Base-by-base conservation (phyloP, 495 filamentous ascomycete species). In the Niebla homalea region DNA sequence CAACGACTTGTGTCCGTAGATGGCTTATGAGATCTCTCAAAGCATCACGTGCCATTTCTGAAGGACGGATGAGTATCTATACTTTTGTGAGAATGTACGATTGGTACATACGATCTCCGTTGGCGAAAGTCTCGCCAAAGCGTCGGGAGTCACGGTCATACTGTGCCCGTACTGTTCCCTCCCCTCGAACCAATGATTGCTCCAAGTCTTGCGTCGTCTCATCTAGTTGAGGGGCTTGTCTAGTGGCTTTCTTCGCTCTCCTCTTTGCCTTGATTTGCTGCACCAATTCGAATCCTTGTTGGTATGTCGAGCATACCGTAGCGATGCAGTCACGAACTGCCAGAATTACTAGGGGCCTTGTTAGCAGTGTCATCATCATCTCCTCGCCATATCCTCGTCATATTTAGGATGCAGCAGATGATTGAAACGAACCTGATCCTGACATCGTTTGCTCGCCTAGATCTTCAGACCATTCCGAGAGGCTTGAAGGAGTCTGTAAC, bases 1-100 rank as follows among this genome's bases (percentile, higher is more conserved):
- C 57, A 32, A 74, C 60, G 12, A 75, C 53, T n/a, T 67, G 63
- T 7, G 57, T 49, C 43, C 75, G 70, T 10, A 75, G 60, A 7
- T 60, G 55, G 23, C 70, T 66, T 18, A 68, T 66, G 35, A 74
- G 68, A 49, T 72, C 68, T 49, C 72, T 67, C 36, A 75, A 58
- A 35, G 64, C 63, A 36, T 68, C 62, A 5, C 61, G 51, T 20
- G 66, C 64, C 21, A 64, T 57, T 10, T 43, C 54, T 61, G 20
- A 6, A 29, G 7, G 8, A 22, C 7, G 32, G 12, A 51, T 45
- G 36, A 36, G 46, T 21, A 16, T 4, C 11, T 11, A 42, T n/a
- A 42, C 8, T 8, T 14, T 4, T 15, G 2, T 10, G 23, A 2
- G 16, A 46, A 16, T 22, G 25, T 20, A 1, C 7, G 25, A 36